Percentiles rank a stretch among this genome's conserved stretches.
Evolutionary conservation across 495 filamentous ascomycete genomes (phyloP).

Genomic region (Diplogelasinospora grovesii): DNA sequence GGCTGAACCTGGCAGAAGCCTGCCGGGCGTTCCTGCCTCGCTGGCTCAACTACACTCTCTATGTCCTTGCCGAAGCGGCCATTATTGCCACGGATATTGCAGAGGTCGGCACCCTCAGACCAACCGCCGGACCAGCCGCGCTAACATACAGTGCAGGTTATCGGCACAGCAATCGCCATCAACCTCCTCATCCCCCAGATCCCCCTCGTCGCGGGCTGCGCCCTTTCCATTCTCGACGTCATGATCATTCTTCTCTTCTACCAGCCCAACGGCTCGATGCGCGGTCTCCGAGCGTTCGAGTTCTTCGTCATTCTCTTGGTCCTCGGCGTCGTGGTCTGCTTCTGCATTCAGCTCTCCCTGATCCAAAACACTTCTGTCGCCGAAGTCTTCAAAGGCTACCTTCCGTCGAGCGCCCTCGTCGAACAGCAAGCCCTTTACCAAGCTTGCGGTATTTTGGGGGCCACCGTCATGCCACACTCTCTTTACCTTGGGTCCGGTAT

Average conservation of each 20-base stretch:
- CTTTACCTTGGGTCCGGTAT: conserved; percentile 86
- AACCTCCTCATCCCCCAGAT: conserved; percentile 72
- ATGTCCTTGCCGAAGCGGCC: conserved; percentile 21
- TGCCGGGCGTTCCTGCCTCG: conserved; percentile 23
- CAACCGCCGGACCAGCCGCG: not conserved
- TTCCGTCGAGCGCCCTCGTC: conserved; percentile 71
- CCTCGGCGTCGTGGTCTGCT: conserved; percentile 80
- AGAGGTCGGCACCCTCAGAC: conserved; percentile 41
- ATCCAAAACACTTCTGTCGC: conserved; percentile 63
- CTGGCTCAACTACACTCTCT: conserved; percentile 24
- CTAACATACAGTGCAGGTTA: conserved; percentile 50
- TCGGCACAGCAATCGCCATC: conserved; percentile 85
- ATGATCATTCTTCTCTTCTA: conserved; percentile 83
- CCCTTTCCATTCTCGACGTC: conserved; percentile 77
- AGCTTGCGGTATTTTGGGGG: conserved; percentile 85
- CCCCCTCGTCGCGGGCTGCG: conserved; percentile 80
- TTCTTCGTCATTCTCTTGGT: conserved; percentile 73
- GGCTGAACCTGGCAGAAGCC: conserved; percentile 22
- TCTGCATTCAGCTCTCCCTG: conserved; percentile 79
- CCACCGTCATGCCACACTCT: conserved; percentile 91
- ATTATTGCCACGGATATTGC: conserved; percentile 53
- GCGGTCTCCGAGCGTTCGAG: conserved; percentile 70
- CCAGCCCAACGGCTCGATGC: conserved; percentile 65
- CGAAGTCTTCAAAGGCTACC: conserved; percentile 76
- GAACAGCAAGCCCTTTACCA: conserved; percentile 67